Conservation (phyloP, 2,329 filamentous ascomycete species). For the Laburnicola sp. region DNA sequence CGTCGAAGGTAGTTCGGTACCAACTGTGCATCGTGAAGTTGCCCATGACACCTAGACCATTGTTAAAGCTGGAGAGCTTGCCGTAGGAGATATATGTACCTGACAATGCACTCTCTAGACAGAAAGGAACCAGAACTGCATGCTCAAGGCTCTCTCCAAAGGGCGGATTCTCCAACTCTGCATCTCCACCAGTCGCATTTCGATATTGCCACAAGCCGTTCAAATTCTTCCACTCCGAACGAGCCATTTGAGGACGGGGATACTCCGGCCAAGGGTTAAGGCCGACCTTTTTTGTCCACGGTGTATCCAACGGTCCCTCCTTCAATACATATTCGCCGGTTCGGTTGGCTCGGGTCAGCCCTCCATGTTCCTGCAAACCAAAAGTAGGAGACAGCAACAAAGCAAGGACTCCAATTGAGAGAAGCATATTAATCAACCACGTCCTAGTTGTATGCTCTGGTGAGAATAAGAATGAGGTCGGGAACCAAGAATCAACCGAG, state of each 20-base stretch:
- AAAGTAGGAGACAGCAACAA: conserved; percentile 16
- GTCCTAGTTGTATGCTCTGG: neutral
- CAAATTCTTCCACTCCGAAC: conserved; percentile 58
- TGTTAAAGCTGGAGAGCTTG: conserved; percentile 29
- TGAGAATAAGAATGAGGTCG: neutral
- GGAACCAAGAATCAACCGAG: conserved; percentile 9
- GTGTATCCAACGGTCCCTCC: conserved; percentile 43
- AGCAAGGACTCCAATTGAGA: conserved; percentile 16
- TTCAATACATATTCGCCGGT: conserved; percentile 33
- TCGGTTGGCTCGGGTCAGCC: conserved; percentile 22
- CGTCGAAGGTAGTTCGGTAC: conserved; percentile 56
- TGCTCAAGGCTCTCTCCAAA: conserved; percentile 49
- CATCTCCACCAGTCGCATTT: conserved; percentile 46
- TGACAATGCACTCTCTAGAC: conserved; percentile 58
- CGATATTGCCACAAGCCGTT: conserved; percentile 64
- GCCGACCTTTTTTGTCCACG: conserved; percentile 58
- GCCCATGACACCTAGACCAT: conserved; percentile 50
- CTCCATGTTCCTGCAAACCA: conserved; percentile 2
- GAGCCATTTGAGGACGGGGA: conserved; percentile 60
- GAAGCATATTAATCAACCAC: conserved; percentile 21
- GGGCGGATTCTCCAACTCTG: conserved; percentile 49
- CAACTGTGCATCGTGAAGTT: conserved; percentile 48
- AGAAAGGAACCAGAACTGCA: conserved; percentile 57
- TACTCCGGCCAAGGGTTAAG: conserved; percentile 61
- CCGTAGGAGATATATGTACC: no score